A percentile compares a stretch with the other conserved stretches of the same genome.
Conservation (phyloP, 164 flowering plant genomes). For the Cinnamomum chago region DNA sequence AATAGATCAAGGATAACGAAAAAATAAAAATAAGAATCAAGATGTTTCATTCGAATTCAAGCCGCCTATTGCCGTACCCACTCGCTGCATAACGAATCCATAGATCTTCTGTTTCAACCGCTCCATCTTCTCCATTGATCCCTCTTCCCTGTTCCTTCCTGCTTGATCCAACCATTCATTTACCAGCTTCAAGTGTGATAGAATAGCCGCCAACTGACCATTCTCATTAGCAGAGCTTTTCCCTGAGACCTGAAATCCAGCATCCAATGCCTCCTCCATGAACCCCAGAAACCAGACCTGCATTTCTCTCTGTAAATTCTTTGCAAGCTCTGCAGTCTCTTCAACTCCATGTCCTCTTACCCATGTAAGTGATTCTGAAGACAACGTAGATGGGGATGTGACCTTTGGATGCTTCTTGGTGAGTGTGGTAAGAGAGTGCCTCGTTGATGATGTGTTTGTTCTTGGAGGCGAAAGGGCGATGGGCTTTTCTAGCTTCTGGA, state of each 20-base stretch:
- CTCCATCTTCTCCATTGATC: conserved; percentile 46
- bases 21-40: not conserved
- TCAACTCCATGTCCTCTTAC: conserved; percentile 49
- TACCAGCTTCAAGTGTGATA: conserved; percentile 78
- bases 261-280: conserved; percentile 73
- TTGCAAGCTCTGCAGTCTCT: conserved; percentile 56
- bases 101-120: conserved; percentile 72
- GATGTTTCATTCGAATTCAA: not conserved
- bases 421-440: conserved; percentile 25
- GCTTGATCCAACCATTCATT: conserved; percentile 85
- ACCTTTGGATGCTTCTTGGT: conserved; percentile 25
- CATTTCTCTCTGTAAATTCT: conserved; percentile 58
- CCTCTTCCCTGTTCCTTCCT: conserved; percentile 30
- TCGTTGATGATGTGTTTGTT: conserved; percentile 27
- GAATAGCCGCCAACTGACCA: conserved; percentile 47
- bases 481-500: conserved; percentile 9
- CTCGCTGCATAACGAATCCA: conserved; percentile 81
- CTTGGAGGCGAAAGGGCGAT: conserved; percentile 23
- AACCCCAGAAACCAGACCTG: conserved; percentile 72
- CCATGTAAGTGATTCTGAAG: conserved; percentile 30
- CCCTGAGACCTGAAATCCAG: conserved; percentile 60
- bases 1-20: too few species aligned
- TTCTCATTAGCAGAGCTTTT: conserved; percentile 16
- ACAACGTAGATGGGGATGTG: not conserved
- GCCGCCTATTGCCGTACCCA: conserved; percentile 34